These are phyloP conservation scores for Blastocystis sp. DNA, from an alignment of 352 stramenopile species.

Conservation along the genomic window DNA sequence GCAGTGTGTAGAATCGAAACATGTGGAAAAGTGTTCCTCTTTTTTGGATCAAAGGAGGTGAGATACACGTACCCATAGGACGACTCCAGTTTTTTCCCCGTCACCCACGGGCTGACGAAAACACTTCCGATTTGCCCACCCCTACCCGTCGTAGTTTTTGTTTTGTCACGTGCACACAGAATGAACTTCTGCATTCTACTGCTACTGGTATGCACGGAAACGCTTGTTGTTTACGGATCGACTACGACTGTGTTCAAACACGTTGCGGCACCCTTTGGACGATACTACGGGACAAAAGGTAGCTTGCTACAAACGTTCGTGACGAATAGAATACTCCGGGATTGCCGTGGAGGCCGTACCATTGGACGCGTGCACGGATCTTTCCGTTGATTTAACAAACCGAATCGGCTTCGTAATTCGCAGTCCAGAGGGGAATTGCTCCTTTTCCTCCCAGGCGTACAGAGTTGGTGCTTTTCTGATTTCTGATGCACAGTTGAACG, in stretches of 20 bases:
- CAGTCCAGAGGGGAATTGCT: background rate
- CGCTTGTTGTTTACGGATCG: background rate
- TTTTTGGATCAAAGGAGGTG: no score
- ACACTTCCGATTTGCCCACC: no score
- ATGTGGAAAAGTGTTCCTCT: background rate
- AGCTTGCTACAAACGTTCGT: background rate
- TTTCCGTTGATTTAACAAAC: background rate
- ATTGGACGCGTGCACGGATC: slow-evolving; percentile 19
- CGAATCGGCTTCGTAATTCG: slow-evolving; percentile 29
- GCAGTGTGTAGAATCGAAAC: slow-evolving; percentile 5
- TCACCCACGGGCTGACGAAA: no score
- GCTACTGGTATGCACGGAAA: background rate
- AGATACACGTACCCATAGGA: no score
- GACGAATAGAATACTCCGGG: background rate
- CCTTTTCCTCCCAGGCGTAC: slow-evolving; percentile 15
- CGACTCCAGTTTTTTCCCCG: no score
- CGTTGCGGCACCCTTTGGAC: slow-evolving; percentile 38
- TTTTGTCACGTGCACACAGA: background rate
- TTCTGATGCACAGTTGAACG: background rate
- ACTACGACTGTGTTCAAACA: slow-evolving; percentile 8
- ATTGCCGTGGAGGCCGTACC: background rate
- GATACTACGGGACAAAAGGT: background rate
- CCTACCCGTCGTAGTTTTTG: background rate
- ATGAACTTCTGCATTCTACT: background rate
- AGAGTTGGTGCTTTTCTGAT: background rate